Conservation (phyloP, 305 asterid genomes). For the Fraxinus floribunda region DNA sequence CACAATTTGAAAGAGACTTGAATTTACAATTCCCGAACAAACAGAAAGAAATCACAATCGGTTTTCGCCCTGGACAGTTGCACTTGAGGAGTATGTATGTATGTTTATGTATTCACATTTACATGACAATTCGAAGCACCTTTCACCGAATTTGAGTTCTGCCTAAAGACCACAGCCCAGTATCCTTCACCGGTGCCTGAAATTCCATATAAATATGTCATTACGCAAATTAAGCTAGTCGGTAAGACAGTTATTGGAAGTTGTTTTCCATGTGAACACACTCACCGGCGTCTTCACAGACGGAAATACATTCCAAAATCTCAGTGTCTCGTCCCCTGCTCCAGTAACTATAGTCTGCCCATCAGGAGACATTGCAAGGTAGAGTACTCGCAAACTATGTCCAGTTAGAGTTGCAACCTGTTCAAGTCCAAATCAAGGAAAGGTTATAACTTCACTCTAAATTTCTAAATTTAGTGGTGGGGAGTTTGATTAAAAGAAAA, state of each 20-base stretch:
- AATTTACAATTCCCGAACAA: background rate
- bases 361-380: conserved; percentile 96
- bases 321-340: conserved; percentile 93
- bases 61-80: conserved; percentile 1
- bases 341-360: conserved; percentile 93
- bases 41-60: background rate
- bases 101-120: background rate
- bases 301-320: conserved; percentile 94
- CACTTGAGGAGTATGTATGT: background rate
- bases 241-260: background rate
- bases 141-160: conserved; percentile 83
- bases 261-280: background rate
- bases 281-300: conserved; percentile 81
- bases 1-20: background rate
- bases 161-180: conserved; percentile 91
- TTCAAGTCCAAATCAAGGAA: background rate
- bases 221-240: background rate
- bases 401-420: conserved; percentile 97
- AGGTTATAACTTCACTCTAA: background rate
- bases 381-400: conserved; percentile 81
- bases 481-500: background rate
- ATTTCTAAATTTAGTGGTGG: background rate
- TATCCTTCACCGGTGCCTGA: conserved; percentile 80
- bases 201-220: conserved; percentile 1
- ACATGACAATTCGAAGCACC: background rate